A percentile compares a stretch with the other conserved stretches of the same genome.
phyloP scores from a whole-genome alignment of 768 basidiomycete species.

The Kockovaella imperatae region DNA sequence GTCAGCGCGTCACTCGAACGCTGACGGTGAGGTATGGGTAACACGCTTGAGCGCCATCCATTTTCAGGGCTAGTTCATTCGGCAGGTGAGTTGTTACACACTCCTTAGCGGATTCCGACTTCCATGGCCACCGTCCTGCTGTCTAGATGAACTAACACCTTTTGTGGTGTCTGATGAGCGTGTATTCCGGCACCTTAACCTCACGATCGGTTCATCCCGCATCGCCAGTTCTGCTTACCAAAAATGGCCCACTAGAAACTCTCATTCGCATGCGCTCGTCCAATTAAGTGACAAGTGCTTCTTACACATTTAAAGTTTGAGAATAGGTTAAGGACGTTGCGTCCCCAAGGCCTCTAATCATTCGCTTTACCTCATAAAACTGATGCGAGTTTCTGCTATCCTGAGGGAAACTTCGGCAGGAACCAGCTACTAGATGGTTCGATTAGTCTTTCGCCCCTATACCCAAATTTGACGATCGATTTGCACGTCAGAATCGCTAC shows the following conservation, averaged over 20 bases:
- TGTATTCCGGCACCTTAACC: slow-evolving; percentile 61
- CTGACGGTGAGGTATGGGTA: slow-evolving; percentile 76
- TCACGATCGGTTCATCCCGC: slow-evolving; percentile 63
- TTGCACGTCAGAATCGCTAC: slow-evolving; percentile 95
- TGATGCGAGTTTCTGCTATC: slow-evolving; percentile 59
- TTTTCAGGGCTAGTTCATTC: slow-evolving; percentile 86
- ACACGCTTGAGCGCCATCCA: slow-evolving; percentile 81
- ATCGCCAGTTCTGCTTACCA: slow-evolving; percentile 67
- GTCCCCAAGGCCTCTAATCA: slow-evolving; percentile 86
- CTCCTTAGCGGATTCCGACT: slow-evolving; percentile 78
- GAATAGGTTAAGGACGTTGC: slow-evolving; percentile 81
- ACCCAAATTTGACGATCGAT: slow-evolving; percentile 91
- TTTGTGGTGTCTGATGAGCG: slow-evolving; percentile 78
- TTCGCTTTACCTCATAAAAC: slow-evolving; percentile 58
- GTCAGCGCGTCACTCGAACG: slow-evolving; percentile 58
- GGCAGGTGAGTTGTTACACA: slow-evolving; percentile 84
- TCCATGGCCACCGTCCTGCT: slow-evolving; percentile 82
- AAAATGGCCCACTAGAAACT: slow-evolving; percentile 67
- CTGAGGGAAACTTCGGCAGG: slow-evolving; percentile 82
- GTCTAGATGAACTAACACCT: slow-evolving; percentile 81
- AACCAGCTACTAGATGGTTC: slow-evolving; percentile 88
- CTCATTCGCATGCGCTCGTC: slow-evolving; percentile 51
- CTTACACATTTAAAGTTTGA: slow-evolving; percentile 64
- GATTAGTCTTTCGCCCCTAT: slow-evolving; percentile 95
- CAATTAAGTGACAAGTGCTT: slow-evolving; percentile 51